A percentile compares a stretch with the other conserved stretches of the same genome.
phyloP scores from a whole-genome alignment of 1,139 yeast genomes.

The Diutina rugosa region DNA sequence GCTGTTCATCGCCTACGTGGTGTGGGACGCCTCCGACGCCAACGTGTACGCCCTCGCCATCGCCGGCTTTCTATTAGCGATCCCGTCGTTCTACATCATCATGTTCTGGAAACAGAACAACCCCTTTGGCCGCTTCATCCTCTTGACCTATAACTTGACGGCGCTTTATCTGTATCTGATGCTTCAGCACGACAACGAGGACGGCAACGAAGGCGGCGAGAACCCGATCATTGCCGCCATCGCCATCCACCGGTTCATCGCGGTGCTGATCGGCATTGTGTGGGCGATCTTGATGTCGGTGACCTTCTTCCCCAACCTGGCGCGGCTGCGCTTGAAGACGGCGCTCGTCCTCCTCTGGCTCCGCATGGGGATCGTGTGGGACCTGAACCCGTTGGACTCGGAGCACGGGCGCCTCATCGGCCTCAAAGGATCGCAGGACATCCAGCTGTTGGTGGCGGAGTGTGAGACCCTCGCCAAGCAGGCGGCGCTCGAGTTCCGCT shows the following conservation, averaged over 20 bases:
- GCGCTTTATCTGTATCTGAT: slow-evolving; percentile 67
- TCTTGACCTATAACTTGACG: slow-evolving; percentile 68
- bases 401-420: slow-evolving; percentile 25
- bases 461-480: slow-evolving; percentile 49
- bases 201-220: slow-evolving; percentile 61
- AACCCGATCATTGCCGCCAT: slow-evolving; percentile 60
- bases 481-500: slow-evolving; percentile 64
- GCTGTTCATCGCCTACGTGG: slow-evolving; percentile 42
- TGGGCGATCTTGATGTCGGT: slow-evolving; percentile 67
- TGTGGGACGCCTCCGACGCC: slow-evolving; percentile 50
- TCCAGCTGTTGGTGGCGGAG: slow-evolving; percentile 47
- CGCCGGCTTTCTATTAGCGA: slow-evolving; percentile 46
- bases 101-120: slow-evolving; percentile 52
- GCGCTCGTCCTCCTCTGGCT: slow-evolving; percentile 66
- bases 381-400: slow-evolving; percentile 39
- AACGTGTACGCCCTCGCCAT: slow-evolving; percentile 40
- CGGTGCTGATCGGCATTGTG: slow-evolving; percentile 60
- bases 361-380: slow-evolving; percentile 75
- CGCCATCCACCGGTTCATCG: slow-evolving; percentile 65
- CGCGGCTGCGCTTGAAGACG: slow-evolving; percentile 51
- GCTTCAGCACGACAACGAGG: slow-evolving; percentile 46
- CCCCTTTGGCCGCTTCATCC: slow-evolving; percentile 59
- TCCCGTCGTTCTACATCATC: slow-evolving; percentile 59
- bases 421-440: slow-evolving; percentile 37
- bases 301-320: slow-evolving; percentile 61